Evolutionary conservation across 2,329 filamentous ascomycete genomes (phyloP).

Genomic region (Diplodia intermedia): DNA sequence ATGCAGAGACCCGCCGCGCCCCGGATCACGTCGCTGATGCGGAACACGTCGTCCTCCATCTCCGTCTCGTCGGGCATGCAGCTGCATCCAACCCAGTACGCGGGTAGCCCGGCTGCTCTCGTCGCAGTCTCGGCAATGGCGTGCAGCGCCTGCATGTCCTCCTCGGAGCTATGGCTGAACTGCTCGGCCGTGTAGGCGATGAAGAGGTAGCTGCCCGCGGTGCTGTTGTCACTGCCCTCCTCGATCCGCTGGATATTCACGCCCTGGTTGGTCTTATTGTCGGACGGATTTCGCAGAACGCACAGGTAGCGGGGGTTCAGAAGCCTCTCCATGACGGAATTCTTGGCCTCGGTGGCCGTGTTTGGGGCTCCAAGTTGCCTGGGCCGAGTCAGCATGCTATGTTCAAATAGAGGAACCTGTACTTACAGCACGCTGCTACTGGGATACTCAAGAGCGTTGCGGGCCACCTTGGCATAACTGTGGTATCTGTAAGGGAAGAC

Average conservation of each 20-base stretch:
- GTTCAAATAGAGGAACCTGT: neutral
- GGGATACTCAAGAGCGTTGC: constrained; percentile 40
- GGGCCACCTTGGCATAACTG: constrained; percentile 44
- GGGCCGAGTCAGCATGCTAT: neutral
- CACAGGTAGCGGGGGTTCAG: constrained; percentile 42
- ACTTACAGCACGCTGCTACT: neutral
- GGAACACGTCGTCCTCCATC: constrained; percentile 49
- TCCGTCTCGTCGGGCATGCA: constrained; percentile 50
- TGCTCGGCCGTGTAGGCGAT: constrained; percentile 53
- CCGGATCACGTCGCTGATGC: constrained; percentile 56
- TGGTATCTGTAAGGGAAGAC: constrained; percentile 41
- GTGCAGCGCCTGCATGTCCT: constrained; percentile 44
- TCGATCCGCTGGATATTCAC: neutral
- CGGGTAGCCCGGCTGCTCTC: constrained; percentile 46
- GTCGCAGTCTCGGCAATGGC: constrained; percentile 51
- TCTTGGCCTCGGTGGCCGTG: constrained; percentile 34
- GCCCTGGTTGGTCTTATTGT: constrained; percentile 6
- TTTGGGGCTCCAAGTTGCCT: neutral
- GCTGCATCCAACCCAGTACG: constrained; percentile 55
- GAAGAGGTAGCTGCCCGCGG: constrained; percentile 46
- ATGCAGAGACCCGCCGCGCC: constrained; percentile 53
- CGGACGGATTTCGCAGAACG: constrained; percentile 36
- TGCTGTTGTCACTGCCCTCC: neutral
- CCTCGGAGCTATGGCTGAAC: constrained; percentile 41
- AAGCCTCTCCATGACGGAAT: constrained; percentile 41